Evolutionary conservation across 106 monocot genomes (phyloP), one percentile per base, ranked within the genome.

Genomic region (Acorus gramineus): DNA sequence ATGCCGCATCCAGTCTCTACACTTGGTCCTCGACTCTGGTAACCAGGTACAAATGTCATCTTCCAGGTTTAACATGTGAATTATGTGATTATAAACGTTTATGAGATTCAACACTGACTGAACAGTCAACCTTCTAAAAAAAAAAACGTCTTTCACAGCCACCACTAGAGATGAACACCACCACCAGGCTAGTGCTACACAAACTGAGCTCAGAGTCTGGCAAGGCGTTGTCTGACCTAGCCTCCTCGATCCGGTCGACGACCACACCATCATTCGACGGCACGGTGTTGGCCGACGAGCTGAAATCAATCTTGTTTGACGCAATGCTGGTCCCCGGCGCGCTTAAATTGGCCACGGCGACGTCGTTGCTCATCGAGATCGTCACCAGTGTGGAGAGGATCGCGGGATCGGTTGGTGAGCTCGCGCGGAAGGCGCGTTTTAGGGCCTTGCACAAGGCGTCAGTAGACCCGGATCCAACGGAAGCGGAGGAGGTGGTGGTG

Each of bases 291-390:
- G 63, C 67, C 0, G 62, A 45, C 1, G 51, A 61, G 9, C 50
- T 89, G 13, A 64, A 46, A 14, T 46, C 47, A 43, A 52, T 42
- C 2, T 28, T 74, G 10, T 73, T 76, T 7, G 7, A 44, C 4
- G 61, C 59, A 7, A 66, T 43, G 11, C 51, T 49, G 11, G 66
- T 62, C 6, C 10, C 63, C 10, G 79, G 76, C 42, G 62, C 80
- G 54, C 47, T 85, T 43, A 68, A 70, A 44, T 46, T 43, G 1
- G 89, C 82, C 42, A 56, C 75, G 7, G 52, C 66, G 4, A 71
- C 82, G 5, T 76, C 85, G 3, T 76, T 89, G 11, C 65, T 89
- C 9, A 66, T 82, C 9, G 74, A 89, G 47, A 55, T 89, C n/a
- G 79, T 77, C 10, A 6, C 5, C 5, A 71, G 63, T 8, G 42